phyloP scores from a whole-genome alignment of 805 yeast genomes.

The Ogataea corticis region DNA sequence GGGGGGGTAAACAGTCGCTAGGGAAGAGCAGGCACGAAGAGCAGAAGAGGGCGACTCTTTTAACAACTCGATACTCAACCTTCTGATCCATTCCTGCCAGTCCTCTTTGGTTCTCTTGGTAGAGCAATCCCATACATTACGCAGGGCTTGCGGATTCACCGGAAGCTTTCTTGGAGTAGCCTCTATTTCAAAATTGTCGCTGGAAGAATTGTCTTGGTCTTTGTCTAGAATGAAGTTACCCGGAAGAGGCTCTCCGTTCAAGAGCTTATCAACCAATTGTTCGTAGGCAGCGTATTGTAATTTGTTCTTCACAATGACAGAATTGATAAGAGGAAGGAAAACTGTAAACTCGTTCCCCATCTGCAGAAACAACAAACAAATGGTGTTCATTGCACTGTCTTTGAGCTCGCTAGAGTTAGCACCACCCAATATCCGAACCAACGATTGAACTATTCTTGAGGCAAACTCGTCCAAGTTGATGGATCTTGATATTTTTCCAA shows the following conservation, averaged over 20 bases:
- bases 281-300: constrained; percentile 77
- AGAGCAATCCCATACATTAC: constrained; percentile 88
- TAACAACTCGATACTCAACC: constrained; percentile 79
- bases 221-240: constrained; percentile 69
- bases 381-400: constrained; percentile 69
- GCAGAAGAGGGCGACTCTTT: constrained; percentile 96
- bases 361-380: constrained; percentile 76
- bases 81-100: constrained; percentile 97
- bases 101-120: constrained; percentile 90
- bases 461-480: constrained; percentile 84
- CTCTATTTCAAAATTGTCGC: constrained; percentile 61
- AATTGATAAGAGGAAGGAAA: constrained; percentile 79
- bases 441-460: constrained; percentile 84
- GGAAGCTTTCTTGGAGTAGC: constrained; percentile 75
- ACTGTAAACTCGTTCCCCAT: constrained; percentile 82
- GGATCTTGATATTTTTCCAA: constrained; percentile 76
- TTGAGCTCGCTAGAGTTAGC: constrained; percentile 53
- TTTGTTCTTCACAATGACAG: constrained; percentile 58
- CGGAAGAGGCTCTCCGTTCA: constrained; percentile 86
- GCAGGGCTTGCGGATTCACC: constrained; percentile 60
- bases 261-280: constrained; percentile 71
- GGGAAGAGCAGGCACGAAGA: constrained; percentile 84
- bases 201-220: constrained; percentile 41
- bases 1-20: constrained; percentile 86
- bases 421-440: constrained; percentile 61